A percentile compares a stretch with the other conserved stretches of the same genome.
phyloP scores from a whole-genome alignment of 2,329 filamentous ascomycete genomes.

The Botryotinia globosa region DNA sequence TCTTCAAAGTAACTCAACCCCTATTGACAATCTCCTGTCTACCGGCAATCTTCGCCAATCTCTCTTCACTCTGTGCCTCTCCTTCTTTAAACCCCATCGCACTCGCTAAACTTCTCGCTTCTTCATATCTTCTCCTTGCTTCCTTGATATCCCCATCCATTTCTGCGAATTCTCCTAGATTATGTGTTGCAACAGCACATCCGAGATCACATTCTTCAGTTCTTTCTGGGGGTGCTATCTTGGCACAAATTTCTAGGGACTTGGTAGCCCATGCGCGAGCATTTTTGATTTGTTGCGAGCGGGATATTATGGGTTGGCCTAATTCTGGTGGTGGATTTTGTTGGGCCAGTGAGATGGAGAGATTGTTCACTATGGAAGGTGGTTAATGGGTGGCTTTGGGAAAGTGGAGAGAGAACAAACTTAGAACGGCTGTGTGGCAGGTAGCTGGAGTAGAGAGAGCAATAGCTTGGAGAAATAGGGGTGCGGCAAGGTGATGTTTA shows the following conservation, averaged over 20 bases:
- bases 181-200: slow-evolving; percentile 81
- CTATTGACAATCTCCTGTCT: background rate
- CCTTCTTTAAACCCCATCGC: slow-evolving; percentile 53
- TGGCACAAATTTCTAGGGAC: slow-evolving; percentile 63
- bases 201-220: slow-evolving; percentile 79
- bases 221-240: slow-evolving; percentile 63
- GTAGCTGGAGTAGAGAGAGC: slow-evolving; percentile 59
- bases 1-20: background rate
- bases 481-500: slow-evolving; percentile 77
- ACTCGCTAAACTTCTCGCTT: slow-evolving; percentile 62
- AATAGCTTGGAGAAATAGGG: slow-evolving; percentile 82
- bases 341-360: slow-evolving; percentile 68
- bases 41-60: slow-evolving; percentile 41
- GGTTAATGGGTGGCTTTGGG: slow-evolving; percentile 13
- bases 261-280: slow-evolving; percentile 78
- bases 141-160: slow-evolving; percentile 64
- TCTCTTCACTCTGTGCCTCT: slow-evolving; percentile 51
- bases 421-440: slow-evolving; percentile 80
- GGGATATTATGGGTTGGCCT: slow-evolving; percentile 47
- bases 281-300: slow-evolving; percentile 62
- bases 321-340: slow-evolving; percentile 39
- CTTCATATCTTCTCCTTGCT: slow-evolving; percentile 65
- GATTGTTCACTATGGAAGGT: slow-evolving; percentile 67
- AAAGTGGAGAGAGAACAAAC: slow-evolving; percentile 44
- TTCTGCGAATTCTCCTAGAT: slow-evolving; percentile 79